phyloP scores from a whole-genome alignment of 1,284 basidiomycete genomes.

The Melampsora larici-populina region DNA sequence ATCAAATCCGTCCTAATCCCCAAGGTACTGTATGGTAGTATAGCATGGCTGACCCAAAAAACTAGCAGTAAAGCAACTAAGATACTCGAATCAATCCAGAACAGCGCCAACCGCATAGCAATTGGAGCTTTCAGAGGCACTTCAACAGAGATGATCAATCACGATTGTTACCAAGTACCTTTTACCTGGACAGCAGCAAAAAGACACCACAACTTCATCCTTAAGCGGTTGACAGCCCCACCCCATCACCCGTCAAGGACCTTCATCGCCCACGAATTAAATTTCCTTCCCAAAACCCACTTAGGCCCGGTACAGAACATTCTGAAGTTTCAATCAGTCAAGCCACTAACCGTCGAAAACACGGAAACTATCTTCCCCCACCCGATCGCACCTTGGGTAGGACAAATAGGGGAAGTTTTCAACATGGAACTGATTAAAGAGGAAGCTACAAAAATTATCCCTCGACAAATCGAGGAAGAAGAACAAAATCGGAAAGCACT shows the following conservation, averaged over 20 bases:
- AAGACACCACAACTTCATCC: background rate
- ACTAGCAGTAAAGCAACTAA: no score
- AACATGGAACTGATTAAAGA: no score
- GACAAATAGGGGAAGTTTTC: background rate
- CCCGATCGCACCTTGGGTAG: background rate
- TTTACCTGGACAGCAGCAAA: no score
- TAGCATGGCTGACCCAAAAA: background rate
- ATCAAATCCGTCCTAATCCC: background rate
- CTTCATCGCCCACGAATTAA: background rate
- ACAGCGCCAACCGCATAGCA: no score
- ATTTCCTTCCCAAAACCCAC: background rate
- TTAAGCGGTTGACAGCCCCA: background rate
- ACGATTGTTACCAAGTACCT: background rate
- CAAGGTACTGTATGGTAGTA: constrained; percentile 9
- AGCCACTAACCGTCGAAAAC: background rate
- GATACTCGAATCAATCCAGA: no score
- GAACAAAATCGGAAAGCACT: no score
- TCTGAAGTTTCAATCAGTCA: background rate
- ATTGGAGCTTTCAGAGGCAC: no score
- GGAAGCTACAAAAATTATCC: no score
- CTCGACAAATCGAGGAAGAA: no score
- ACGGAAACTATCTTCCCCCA: background rate
- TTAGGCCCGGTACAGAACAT: background rate
- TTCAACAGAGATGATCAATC: no score
- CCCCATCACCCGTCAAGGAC: background rate